Conservation (phyloP, 495 filamentous ascomycete genomes). For the Penicillium psychrofluorescens region DNA sequence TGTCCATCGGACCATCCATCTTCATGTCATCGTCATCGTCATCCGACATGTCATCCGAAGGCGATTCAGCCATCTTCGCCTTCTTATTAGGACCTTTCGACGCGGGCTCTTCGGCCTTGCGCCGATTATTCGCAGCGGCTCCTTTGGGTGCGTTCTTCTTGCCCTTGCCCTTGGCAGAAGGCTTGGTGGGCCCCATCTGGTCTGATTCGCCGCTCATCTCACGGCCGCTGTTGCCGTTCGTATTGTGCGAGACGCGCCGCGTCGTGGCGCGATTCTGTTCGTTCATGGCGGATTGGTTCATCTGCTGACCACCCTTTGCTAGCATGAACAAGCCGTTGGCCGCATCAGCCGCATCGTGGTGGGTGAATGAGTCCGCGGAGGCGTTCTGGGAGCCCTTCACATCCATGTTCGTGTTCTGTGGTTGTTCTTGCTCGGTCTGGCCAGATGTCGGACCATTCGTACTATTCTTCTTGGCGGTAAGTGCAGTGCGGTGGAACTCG, state of each 20-base stretch:
- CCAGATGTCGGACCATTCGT: constrained; percentile 44
- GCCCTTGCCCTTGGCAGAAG: constrained; percentile 57
- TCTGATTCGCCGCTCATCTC: constrained; percentile 73
- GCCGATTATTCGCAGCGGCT: constrained; percentile 48
- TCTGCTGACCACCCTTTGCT: constrained; percentile 57
- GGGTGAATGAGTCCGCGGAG: constrained; percentile 58
- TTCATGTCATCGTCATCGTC: constrained; percentile 49
- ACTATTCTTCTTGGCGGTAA: constrained; percentile 66
- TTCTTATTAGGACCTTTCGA: constrained; percentile 68
- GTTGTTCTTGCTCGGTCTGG: constrained; percentile 41
- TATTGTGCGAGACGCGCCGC: constrained; percentile 25
- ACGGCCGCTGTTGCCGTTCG: constrained; percentile 32
- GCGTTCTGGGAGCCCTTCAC: constrained; percentile 36
- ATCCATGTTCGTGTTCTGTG: constrained; percentile 42
- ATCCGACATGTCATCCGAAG: constrained; percentile 44
- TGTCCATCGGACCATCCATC: constrained; percentile 28
- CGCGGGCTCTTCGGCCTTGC: constrained; percentile 70
- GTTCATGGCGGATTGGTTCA: constrained; percentile 22
- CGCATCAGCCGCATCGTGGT: constrained; percentile 87
- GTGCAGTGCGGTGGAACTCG: constrained; percentile 90
- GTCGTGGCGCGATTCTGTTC: constrained; percentile 24
- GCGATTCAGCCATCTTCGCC: constrained; percentile 50
- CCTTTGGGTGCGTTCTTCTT: constrained; percentile 57
- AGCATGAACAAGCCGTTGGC: constrained; percentile 92
- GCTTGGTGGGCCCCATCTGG: constrained; percentile 50